A percentile compares a stretch with the other conserved stretches of the same genome.
These are phyloP conservation scores for Globisporangium cederbergense DNA, from an alignment of 352 stramenopile species.

Conservation along the genomic window DNA sequence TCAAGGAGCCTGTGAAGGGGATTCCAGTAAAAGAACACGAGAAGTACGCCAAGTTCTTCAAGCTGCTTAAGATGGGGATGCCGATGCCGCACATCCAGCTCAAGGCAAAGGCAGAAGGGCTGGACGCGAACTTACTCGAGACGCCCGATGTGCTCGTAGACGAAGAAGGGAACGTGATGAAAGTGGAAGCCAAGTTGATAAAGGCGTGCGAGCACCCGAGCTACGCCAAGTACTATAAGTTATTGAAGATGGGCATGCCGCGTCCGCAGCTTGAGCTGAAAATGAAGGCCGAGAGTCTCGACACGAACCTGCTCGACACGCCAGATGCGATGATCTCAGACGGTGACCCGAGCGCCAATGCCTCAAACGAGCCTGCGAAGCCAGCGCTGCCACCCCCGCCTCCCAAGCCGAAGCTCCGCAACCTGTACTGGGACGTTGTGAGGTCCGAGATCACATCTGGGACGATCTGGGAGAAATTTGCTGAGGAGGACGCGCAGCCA, in stretches of 20 bases:
- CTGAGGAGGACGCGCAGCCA: slow-evolving; percentile 26
- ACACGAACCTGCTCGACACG: slow-evolving; percentile 86
- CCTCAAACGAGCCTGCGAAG: slow-evolving; percentile 25
- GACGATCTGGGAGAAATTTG: slow-evolving; percentile 78
- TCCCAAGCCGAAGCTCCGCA: slow-evolving; percentile 78
- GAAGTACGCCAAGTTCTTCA: slow-evolving; percentile 94
- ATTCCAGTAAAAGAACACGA: slow-evolving; percentile 84
- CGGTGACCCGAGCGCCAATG: slow-evolving; percentile 20
- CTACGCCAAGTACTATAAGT: slow-evolving; percentile 95
- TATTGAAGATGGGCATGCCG: slow-evolving; percentile 94
- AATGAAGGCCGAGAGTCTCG: slow-evolving; percentile 89
- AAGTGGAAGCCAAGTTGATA: slow-evolving; percentile 26
- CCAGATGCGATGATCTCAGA: slow-evolving; percentile 71
- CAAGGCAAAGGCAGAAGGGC: slow-evolving; percentile 66
- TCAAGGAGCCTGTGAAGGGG: slow-evolving; percentile 17
- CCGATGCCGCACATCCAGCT: slow-evolving; percentile 87
- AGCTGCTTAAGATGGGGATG: slow-evolving; percentile 90
- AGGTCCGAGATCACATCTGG: slow-evolving; percentile 49
- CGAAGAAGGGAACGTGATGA: slow-evolving; percentile 38
- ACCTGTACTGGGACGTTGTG: slow-evolving; percentile 82
- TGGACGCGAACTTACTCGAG: slow-evolving; percentile 52
- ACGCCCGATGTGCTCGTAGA: slow-evolving; percentile 59
- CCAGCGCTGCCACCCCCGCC: slow-evolving; percentile 32
- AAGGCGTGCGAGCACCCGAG: slow-evolving; percentile 79
- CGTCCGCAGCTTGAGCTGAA: slow-evolving; percentile 90